Base-by-base conservation (phyloP, 352 stramenopile genomes). In the Phytophthora macrochlamydospora region DNA sequence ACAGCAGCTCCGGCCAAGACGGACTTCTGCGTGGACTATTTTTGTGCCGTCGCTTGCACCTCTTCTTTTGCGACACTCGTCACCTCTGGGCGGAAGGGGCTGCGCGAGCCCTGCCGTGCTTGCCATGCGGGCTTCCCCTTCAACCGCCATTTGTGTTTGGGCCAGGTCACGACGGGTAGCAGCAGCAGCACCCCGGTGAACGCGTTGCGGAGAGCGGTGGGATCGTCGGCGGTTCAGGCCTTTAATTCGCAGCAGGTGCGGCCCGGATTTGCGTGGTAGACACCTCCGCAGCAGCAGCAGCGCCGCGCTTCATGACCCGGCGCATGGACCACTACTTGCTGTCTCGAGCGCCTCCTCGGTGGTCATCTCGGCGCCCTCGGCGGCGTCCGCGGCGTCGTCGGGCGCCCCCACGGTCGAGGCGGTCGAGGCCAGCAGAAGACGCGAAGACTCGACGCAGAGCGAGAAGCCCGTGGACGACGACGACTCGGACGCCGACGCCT, bases 321-420 rank as follows among this genome's bases (percentile, higher is more conserved):
- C 65, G 56, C 44, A 74, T 74, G 53, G 65, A 78, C 40, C 69
- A 75, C 49, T 42, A 75, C 30, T 57, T 78, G 44, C 48, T 59
- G 45, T 53, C 61, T 30, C 46, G 65, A n/a, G 65, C 61, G 18
- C 64, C 69, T 18, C 59, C 35, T 24, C 65, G 46, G 56, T 63
- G 43, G 54, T 66, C 9, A 48, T 60, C 18, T 24, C 44, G 6
- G 40, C 56, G 29, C 46, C 69, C 45, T 53, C 62, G 18, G 71
- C 62, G 18, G 71, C 55, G 28, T 54, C 63, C 30, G 30, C 43
- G 8, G 59, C 65, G 56, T 53, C 55, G 18, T 38, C n/a, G 4
- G 57, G 64, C 11, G 54, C 62, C 7, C 51, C 57, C 43, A 18
- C 65, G 33, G 66, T 69, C 54, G 58, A 69, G 51, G 50, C 55